Conservation (phyloP, 305 asterid genomes). For the Andrographis paniculata region DNA sequence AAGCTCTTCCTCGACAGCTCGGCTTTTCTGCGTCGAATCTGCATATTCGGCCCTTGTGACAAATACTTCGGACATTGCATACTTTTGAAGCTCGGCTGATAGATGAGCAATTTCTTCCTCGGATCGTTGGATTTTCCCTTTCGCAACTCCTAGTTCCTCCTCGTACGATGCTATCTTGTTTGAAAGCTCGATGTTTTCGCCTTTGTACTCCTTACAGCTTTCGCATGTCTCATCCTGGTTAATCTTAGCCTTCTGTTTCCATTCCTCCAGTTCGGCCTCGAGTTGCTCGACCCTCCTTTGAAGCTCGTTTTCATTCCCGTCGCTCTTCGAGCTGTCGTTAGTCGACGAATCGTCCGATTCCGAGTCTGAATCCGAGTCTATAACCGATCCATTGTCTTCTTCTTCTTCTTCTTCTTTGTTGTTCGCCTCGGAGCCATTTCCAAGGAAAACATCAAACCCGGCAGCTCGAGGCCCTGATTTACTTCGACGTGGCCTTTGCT, state of each 20-base stretch:
- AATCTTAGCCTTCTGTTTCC: too few species aligned
- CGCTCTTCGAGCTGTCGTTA: too few species aligned
- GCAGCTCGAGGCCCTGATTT: conserved; percentile 81
- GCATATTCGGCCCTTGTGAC: background rate
- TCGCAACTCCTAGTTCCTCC: conserved; percentile 34
- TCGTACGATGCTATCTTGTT: conserved; percentile 29
- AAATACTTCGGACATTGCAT: conserved; percentile 11
- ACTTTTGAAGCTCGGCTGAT: conserved; percentile 36
- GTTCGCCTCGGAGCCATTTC: too few species aligned
- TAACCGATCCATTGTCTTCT: too few species aligned
- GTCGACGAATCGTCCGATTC: too few species aligned
- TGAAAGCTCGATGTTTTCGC: background rate
- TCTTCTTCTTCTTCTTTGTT: too few species aligned
- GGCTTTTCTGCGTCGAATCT: conserved; percentile 21
- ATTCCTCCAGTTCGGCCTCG: too few species aligned
- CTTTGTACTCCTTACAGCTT: background rate
- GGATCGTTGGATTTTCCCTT: conserved; percentile 29
- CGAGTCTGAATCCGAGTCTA: too few species aligned
- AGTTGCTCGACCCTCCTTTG: too few species aligned
- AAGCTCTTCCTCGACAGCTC: conserved; percentile 36
- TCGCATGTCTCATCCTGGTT: too few species aligned
- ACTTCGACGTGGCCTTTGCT: conserved; percentile 34
- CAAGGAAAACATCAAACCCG: conserved; percentile 46
- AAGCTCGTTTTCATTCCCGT: too few species aligned
- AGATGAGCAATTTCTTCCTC: conserved; percentile 37